These are phyloP conservation scores for Botryotinia calthae DNA, from an alignment of 2,329 filamentous ascomycete species.

Conservation along the genomic window DNA sequence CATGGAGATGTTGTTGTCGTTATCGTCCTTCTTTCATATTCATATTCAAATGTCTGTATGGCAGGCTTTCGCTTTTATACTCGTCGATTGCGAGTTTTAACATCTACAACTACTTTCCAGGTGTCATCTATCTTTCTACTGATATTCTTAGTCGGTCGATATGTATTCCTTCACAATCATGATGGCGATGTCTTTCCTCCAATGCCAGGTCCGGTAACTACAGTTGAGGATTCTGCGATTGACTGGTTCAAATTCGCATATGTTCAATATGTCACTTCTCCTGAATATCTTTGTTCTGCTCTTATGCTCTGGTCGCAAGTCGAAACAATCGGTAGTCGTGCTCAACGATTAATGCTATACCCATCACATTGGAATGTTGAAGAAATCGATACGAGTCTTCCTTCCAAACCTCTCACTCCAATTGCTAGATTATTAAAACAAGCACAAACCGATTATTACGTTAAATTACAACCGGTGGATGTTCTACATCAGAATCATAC, in stretches of 20 bases:
- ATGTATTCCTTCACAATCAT: conserved; percentile 31
- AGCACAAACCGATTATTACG: conserved; percentile 31
- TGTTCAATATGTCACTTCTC: conserved; percentile 34
- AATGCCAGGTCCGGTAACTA: conserved; percentile 23
- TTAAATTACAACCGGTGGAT: conserved; percentile 31
- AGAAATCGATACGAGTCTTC: conserved; percentile 27
- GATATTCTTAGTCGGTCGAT: conserved; percentile 26
- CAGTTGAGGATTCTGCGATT: conserved; percentile 28
- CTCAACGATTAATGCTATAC: conserved; percentile 34
- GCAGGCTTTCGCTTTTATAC: conserved; percentile 28
- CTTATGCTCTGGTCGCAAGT: conserved; percentile 35
- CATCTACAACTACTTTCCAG: conserved; percentile 25
- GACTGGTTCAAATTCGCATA: conserved; percentile 34
- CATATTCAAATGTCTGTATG: conserved; percentile 22
- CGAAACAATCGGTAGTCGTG: conserved; percentile 35
- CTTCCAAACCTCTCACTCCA: conserved; percentile 26
- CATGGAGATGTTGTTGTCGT: neutral
- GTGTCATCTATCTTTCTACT: conserved; percentile 23
- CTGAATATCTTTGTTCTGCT: conserved; percentile 35
- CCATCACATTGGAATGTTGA: conserved; percentile 33
- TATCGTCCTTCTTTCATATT: neutral
- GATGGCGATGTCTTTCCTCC: conserved; percentile 22
- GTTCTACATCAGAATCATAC: conserved; percentile 27
- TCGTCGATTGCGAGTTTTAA: conserved; percentile 28
- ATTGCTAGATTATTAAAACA: conserved; percentile 32